Base-by-base conservation (phyloP, 805 yeast species). In the Candida khao-thaluensis region DNA sequence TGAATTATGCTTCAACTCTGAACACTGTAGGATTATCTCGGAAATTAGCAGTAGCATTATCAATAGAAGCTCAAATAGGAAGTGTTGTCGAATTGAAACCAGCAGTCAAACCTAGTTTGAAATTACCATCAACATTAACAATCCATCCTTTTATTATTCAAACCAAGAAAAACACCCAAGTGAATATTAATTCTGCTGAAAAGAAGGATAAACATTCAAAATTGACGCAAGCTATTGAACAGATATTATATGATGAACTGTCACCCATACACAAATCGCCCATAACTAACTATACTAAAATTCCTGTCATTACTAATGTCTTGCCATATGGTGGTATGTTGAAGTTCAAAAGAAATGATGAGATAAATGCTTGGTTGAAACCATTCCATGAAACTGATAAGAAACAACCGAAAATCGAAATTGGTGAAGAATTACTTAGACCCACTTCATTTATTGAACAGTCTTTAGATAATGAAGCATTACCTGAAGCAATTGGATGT, bases 261-360 rank as follows among this genome's bases (percentile, higher is more conserved):
- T 27, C 47, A 9, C 46, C 57, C 4, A 27, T 62, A 23, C 52
- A 53, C 22, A 45, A 38, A 7, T 53, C 68, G 1, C 69, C 77
- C 2, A 49, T 81, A 28, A 75, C 89, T 0, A 74, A 75, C 42
- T 65, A 62, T 18, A 53, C 71, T 37, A 76, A 74, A 44, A 47
- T 85, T 1, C 88, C 90, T 1, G 51, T 58, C 0, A 57, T 76
- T 2, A 69, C 76, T 1, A 54, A 55, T 0, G 45, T 61, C 1
- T 54, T 83, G 14, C 82, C 85, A 0, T 46, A 64, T 29, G 93
- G 95, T 10, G 90, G 84, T 0, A 37, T 76, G 5, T 36, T 85
- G 17, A 76, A 70, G 38, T 66, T 81, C 47, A 76, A 73, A 40
- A 60, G 58, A 37, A 63, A 62, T 32, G 74, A 67, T 29, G 79